A percentile compares a stretch with the other conserved stretches of the same genome.
phyloP scores from a whole-genome alignment of 345 rosid species.

The Hevea brasiliensis region DNA sequence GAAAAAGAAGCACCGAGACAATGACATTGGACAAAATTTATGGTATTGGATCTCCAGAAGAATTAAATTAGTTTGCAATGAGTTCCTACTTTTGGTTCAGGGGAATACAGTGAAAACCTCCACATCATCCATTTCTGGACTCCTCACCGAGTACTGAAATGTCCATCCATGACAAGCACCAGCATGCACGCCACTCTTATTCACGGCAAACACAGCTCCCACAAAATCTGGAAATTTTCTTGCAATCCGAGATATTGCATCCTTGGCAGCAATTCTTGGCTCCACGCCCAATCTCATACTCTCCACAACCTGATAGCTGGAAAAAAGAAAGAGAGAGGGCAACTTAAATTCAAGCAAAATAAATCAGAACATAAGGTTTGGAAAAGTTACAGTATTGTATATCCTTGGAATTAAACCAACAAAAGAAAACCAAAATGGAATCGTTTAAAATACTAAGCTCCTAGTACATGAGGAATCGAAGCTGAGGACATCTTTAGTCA shows the following conservation, averaged over 20 bases:
- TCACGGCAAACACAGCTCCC: constrained; percentile 86
- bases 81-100: constrained; percentile 13
- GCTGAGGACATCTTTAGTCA: neutral
- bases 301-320: constrained; percentile 92
- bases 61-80: neutral
- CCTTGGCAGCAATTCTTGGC: constrained; percentile 73
- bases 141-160: constrained; percentile 77
- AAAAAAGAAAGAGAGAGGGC: constrained; percentile 7
- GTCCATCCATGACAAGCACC: constrained; percentile 97
- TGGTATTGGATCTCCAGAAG: neutral
- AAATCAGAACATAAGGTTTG: neutral
- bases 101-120: constrained; percentile 72
- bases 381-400: neutral
- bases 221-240: constrained; percentile 71
- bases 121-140: constrained; percentile 60
- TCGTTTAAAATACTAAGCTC: neutral
- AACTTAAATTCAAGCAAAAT: neutral
- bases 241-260: constrained; percentile 73
- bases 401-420: neutral
- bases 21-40: neutral
- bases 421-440: neutral
- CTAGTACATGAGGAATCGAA: neutral
- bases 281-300: constrained; percentile 91
- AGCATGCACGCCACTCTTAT: constrained; percentile 68
- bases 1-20: neutral